Base-by-base conservation (phyloP, 805 yeast species). In the Jamesozyma gamospora region DNA sequence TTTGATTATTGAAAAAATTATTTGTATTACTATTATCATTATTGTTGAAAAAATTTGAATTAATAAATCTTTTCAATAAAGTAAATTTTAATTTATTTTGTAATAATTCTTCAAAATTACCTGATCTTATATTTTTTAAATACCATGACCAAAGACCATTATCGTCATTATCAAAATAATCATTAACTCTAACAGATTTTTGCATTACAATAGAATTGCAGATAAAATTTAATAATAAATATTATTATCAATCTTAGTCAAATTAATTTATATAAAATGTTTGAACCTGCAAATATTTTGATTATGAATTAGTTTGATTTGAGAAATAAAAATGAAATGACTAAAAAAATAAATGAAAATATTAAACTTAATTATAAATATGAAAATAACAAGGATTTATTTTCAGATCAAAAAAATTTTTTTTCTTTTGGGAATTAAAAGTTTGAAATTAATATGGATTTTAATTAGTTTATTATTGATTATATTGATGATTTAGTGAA, bases 141-240 rank as follows among this genome's bases (percentile, higher is more conserved):
- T 61, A 63, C 68, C 68, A 64, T 15, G 63, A 52, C 62, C 65
- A 61, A 15, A 62, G 45, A 12, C 59, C 63, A 37, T 62, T 56
- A 21, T 55, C 55, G 38, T 57, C 60, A 35, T 60, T 55, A 24
- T 56, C 63, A 33, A 48, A 55, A 30, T 54, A 50, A 29, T 59
- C 58, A 8, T 50, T 51, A 6, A 62, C 59, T 36, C 55, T 52
- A 16, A 58, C 50, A 8, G 59, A 47, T 24, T 39, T 48, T 25
- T 49, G 56, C 60, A 56, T 54, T 26, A 26, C n/a, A 21, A 21
- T 21, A 21, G 8, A 21, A n/a, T n/a, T n/a, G n/a, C n/a, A n/a
- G n/a, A 21, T 21, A 21, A 21, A 21, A 21, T 21, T 21, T 21
- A 6, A 21, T 21, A 6, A 21, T 21, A 21, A 21, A 6, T 21